These are phyloP conservation scores for Solanum infundibuliforme DNA, from an alignment of 257 asterid species.

Conservation along the genomic window DNA sequence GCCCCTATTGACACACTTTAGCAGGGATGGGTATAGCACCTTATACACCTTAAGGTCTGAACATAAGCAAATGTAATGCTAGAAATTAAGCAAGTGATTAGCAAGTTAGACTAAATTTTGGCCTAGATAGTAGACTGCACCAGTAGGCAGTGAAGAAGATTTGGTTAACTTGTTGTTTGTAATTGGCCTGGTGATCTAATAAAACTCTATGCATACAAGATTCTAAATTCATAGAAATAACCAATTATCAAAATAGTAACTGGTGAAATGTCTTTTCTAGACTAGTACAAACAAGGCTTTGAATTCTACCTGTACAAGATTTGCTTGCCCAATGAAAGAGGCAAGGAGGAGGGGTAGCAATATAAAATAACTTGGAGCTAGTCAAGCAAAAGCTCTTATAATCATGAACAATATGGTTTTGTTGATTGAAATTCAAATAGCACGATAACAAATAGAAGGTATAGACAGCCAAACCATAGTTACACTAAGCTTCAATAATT, in stretches of 20 bases:
- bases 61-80: background rate
- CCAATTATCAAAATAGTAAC: background rate
- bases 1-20: background rate
- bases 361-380: background rate
- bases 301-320: background rate
- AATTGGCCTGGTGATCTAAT: background rate
- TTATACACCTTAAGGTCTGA: background rate
- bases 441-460: background rate
- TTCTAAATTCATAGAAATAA: background rate
- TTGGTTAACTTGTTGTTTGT: background rate
- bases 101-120: background rate
- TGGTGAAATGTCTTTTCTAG: background rate
- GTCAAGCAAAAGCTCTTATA: background rate
- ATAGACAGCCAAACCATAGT: background rate
- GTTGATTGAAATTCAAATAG: background rate
- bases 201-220: background rate
- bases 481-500: background rate
- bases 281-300: background rate
- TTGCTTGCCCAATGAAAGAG: background rate
- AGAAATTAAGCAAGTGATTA: background rate
- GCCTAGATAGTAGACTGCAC: background rate
- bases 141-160: background rate
- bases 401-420: background rate
- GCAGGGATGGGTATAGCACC: background rate
- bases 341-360: background rate